Evolutionary conservation across 768 basidiomycete species (phyloP), one percentile per base, ranked within the genome.

Genomic region (Tricholoma bakamatsutake): DNA sequence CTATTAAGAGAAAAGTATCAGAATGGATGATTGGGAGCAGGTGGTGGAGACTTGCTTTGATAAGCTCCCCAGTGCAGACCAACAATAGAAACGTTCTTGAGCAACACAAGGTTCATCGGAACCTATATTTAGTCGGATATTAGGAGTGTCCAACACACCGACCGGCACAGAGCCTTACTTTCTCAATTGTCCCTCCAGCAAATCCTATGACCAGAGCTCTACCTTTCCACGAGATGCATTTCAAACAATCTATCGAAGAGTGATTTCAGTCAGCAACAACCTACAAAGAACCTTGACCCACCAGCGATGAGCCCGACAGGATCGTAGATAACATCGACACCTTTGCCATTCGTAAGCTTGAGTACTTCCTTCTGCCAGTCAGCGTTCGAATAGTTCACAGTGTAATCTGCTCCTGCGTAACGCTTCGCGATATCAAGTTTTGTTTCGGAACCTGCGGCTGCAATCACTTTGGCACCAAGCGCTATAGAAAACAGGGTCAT

Each of bases 201-300:
- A 95, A 98, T 5, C 96, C 97, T 51, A 99, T 86, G n/a, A 98
- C 89, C 10, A 99, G 64, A 1, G 89, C 86, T 12, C 96, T 82
- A 1, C 95, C 93, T 67, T 95, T 94, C 86, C 95, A 98, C 0
- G 88, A 90, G 55, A 94, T 90, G 67, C 93, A 96, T 67, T 95
- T 98, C 55, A 98, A 66, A 47, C 80, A 87, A 67, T 92, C 93
- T 90, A 45, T 15, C 10, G 4, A 15, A 48, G 27, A 30, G n/a
- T 31, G n/a, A 15, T n/a, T 30, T 48, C n/a, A 46, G 46, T 17
- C 9, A 13, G 15, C 4, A 30, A n/a, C 46, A n/a, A 21, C 8
- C 46, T 9, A 30, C n/a, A 48, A 3, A 15, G 6, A 46, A 31
- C n/a, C 27, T n/a, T 7, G 18, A 62, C 70, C 47, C 62, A 80